Evolutionary conservation across 805 yeast species (phyloP), one percentile per base, ranked within the genome.

Genomic region (Yarrowia sp.): DNA sequence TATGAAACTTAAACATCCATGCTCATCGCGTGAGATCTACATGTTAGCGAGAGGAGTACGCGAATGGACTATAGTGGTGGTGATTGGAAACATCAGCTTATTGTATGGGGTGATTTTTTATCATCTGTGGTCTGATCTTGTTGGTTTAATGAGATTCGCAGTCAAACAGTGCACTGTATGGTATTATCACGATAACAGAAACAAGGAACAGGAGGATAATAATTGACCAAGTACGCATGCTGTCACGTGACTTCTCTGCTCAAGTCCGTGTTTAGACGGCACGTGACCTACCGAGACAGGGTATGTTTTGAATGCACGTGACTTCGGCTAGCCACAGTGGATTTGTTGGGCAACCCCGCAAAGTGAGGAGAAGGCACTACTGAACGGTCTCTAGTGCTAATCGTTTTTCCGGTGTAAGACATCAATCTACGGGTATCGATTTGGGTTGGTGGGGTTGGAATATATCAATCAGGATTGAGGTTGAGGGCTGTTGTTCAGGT

Each of bases 291-390:
- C 14, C 11, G 8, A 9, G 28, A 47, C 38, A 28, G 39, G 28
- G 39, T 47, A 32, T 47, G 53, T 47, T 48, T 48, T 33, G 55
- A 48, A 48, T 48, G 32, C 55, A 48, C 55, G 55, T 48, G 55
- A 48, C 41, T 14, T 9, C 55, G 41, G 53, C 28, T 32, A 47
- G 28, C 28, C 28, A 22, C 28, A 22, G 28, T 15, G 6, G 39
- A 22, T n/a, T 35, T 48, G 55, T 48, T 48, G 55, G 55, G 55
- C 55, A 48, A 48, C 55, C 55, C 55, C 55, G 41, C 55, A 47
- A 18, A 33, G 13, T 48, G 8, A 35, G 53, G 8, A 35, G 53
- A 33, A 14, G 35, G 8, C n/a, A 3, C 31, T 48, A 33, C 41
- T 35, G 55, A 48, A 48, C 38, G 51, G 51, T 45, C 3, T 8